These are phyloP conservation scores for Metarhizium rileyi DNA, from an alignment of 2,329 filamentous ascomycete genomes.

Conservation along the genomic window DNA sequence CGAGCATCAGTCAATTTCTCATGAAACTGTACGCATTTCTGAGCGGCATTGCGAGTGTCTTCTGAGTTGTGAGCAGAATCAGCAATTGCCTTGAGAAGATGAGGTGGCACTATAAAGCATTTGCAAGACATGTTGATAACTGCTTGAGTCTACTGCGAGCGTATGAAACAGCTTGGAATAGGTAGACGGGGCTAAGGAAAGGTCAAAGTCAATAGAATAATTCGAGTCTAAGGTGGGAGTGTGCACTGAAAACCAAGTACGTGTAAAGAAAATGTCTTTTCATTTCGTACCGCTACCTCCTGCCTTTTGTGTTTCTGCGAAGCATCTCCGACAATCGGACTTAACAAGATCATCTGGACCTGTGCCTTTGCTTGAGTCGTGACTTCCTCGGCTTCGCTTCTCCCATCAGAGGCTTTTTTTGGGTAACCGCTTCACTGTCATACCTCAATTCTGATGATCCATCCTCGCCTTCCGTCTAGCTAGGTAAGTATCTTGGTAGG, in stretches of 20 bases:
- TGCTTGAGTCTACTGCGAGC: not conserved
- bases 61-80: conserved; percentile 28
- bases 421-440: not conserved
- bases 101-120: conserved; percentile 36
- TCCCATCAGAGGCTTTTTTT: not conserved
- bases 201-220: not conserved
- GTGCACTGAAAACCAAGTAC: not conserved
- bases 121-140: conserved; percentile 12
- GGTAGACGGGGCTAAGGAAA: not conserved
- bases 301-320: not conserved
- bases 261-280: not conserved
- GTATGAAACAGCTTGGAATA: not conserved
- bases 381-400: not conserved
- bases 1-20: conserved; percentile 21
- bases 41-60: conserved; percentile 25
- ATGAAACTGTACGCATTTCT: conserved; percentile 23
- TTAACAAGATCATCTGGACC: not conserved
- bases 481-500: too few species aligned
- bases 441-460: not conserved
- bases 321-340: not conserved
- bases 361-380: not conserved
- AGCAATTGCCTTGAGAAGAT: conserved; percentile 34
- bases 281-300: not conserved
- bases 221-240: not conserved
- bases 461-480: not conserved